Evolutionary conservation across 140 eudicot species (phyloP).

Genomic region (Oenanthe javanica): DNA sequence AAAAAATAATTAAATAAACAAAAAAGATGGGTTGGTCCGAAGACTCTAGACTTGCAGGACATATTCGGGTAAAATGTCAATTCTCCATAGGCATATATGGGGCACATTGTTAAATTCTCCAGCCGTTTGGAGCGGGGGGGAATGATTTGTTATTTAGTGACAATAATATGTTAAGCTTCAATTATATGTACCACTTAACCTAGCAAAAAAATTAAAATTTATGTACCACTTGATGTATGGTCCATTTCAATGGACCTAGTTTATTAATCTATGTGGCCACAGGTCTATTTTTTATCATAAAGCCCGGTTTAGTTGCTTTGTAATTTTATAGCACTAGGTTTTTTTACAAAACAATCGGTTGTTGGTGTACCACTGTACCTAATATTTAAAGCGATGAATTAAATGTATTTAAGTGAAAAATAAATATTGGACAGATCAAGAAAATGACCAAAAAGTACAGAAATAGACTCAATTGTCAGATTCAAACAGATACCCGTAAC

Average conservation of each 20-base stretch:
- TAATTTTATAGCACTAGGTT: background rate
- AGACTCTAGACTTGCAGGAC: background rate
- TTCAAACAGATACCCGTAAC: background rate
- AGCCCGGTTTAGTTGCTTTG: background rate
- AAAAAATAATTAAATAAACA: background rate
- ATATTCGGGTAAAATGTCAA: background rate
- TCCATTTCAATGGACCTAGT: background rate
- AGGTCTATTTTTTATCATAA: background rate
- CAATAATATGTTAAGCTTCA: background rate
- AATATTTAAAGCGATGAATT: background rate
- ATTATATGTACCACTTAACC: background rate
- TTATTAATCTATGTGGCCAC: background rate
- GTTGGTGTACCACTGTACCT: background rate
- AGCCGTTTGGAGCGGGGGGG: background rate
- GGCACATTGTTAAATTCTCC: constrained; percentile 8
- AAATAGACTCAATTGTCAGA: background rate
- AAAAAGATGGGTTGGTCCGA: background rate
- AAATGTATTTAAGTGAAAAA: background rate
- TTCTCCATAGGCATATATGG: background rate
- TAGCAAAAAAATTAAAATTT: no score
- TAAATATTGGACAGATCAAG: background rate
- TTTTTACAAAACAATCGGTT: background rate
- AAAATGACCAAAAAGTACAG: background rate
- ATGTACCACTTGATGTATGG: background rate
- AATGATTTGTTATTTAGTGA: background rate